Evolutionary conservation across 2,329 filamentous ascomycete species (phyloP), one percentile per base, ranked within the genome.

Genomic region (Reticulascus tulasneorum): DNA sequence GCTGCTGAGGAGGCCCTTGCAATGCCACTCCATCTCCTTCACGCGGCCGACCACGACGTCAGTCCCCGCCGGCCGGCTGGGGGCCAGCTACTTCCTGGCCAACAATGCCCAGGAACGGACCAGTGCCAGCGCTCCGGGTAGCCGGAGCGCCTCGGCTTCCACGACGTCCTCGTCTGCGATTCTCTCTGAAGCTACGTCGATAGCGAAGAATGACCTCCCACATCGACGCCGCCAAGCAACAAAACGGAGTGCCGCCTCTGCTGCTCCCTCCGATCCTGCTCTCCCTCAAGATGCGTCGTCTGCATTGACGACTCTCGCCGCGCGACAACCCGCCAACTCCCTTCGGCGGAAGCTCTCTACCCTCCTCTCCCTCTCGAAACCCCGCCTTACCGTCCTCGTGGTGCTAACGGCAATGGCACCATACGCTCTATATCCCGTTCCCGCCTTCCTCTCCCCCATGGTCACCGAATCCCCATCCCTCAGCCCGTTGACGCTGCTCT

Each of bases 291-390:
- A 69, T 56, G 70, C 74, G 13, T 82, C 79, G 5, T 73, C 77
- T 5, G 59, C 71, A 12, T 69, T 82, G 16, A 68, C 77, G 24
- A 65, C 64, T 31, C 63, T 61, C 30, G 78, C 71, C 37, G 72
- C 67, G 29, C 61, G 62, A 31, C 71, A 68, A 36, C 75, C 67
- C 8, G 56, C 62, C 7, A 56, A 66, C 46, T 79, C 78, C 12
- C 38, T 76, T 34, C 74, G 75, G 17, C 86, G 89, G 38, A 74
- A 79, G 37, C 56, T 93, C 46, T 86, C 89, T 16, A 82, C 87
- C 20, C 88, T 88, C 52, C 82, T 98, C 45, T 86, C 93, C 18
- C 81, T 98, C 47, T 85, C 90, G n/a, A 98, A 98, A 59, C 93
- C 93, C 4, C 88, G 91, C 35, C 79, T 98, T 31, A 91, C 88